Base-by-base conservation (phyloP, 352 stramenopile species). In the Thraustochytrium striatum region DNA sequence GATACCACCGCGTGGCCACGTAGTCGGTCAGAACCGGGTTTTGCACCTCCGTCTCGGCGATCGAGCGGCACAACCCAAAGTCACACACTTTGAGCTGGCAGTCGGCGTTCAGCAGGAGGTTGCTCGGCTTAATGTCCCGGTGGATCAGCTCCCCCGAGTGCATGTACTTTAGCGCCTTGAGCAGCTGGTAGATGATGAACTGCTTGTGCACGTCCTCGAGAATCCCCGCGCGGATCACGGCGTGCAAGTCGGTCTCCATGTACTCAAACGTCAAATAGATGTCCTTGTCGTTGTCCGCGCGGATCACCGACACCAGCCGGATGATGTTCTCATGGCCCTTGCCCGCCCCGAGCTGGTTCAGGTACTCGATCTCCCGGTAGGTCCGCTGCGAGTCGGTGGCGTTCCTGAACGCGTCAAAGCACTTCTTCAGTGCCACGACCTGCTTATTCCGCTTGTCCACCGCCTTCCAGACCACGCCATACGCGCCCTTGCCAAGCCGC, bases 231-330 rank as follows among this genome's bases (percentile, higher is more conserved):
- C 92, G 89, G 85, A 98, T 97, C 41, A 98, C 92, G 9, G 92
- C 91, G 86, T 97, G 91, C 43, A 98, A 84, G 84, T 98, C 94
- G 50, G 93, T 97, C 84, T 98, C 92, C 92, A 97, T 97, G 69
- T 96, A 96, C 84, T 98, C 93, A 84, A 98, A 98, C 8, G 94
- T 93, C 62, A 98, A 87, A 83, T 98, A 98, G 44, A 98, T 96
- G 85, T 98, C 94, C 53, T 89, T 89, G 72, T 97, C 92, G 81
- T 98, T 97, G 82, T 98, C 92, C 11, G 93, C 92, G 62, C 95
- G 96, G 78, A 97, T 88, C 11, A 98, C 91, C 79, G 95, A 94
- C 58, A 94, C 83, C 44, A 98, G 85, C 1, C 90, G 86, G 44
- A 98, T 96, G 72, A 98, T 95, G 84, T 98, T 98, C 41, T 90